Evolutionary conservation across 495 filamentous ascomycete species (phyloP), one percentile per base, ranked within the genome.

Genomic region (Lophium mytilinum): DNA sequence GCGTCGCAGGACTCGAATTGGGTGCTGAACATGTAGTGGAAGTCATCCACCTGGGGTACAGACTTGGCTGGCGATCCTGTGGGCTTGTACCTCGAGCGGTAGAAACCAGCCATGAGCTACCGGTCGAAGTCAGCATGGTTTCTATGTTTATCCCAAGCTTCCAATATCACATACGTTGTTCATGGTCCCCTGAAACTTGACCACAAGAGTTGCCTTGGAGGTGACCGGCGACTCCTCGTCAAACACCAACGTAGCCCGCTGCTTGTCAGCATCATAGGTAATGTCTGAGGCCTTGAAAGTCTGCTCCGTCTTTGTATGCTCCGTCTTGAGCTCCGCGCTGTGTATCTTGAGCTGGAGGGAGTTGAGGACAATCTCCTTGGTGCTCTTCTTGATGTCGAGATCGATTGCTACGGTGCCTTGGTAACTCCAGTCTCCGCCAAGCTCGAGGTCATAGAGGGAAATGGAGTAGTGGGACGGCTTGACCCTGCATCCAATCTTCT

Each of bases 1-100:
- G 93, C 93, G 76, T 96, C 93, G 67, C 90, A 95, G 41, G 90
- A 85, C 74, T 98, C 93, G 65, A 98, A 97, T 72, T 98, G 93
- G 40, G 93, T 98, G 72, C 85, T 90, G 69, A 94, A 82, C 92
- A 96, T 95, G 73, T 90, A 89, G 73, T 92, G 80, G 67, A 84
- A 85, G 41, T 93, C 87, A 12, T 76, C 80, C 49, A 93, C 88
- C 66, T 78, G 84, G 12, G 89, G 84, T 1, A 90, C 89, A 30
- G 87, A 87, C 14, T 80, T 70, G 30, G 83, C 78, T 0, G 87
- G 78, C 11, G 84, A 72, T 14, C 77, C 86, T 15, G 78, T 74
- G 9, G 93, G 87, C 76, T 89, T 95, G 69, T 96, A 98, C 73
- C 89, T 89, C 55, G 87, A 90, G 56, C 93, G 86, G 71, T 96